Conservation (phyloP, 1,139 yeast species). For the Geotrichum europaeum region DNA sequence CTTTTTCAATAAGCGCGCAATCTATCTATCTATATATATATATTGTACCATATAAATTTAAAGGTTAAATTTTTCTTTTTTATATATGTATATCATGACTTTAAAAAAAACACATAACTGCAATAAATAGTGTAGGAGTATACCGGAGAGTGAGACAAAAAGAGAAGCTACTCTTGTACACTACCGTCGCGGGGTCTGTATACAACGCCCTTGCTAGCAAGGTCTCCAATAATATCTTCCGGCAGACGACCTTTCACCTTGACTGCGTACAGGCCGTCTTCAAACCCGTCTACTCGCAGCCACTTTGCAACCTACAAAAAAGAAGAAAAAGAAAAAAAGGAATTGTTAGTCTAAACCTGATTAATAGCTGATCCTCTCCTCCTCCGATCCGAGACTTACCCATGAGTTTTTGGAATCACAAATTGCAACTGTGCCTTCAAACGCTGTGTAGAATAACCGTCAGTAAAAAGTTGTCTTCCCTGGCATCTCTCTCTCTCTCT, state of each 20-base stretch:
- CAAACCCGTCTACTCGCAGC: slow-evolving; percentile 87
- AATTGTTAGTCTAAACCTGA: background rate
- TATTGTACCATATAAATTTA: background rate
- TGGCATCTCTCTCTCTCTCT: background rate
- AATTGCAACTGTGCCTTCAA: slow-evolving; percentile 90
- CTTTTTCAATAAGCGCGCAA: background rate
- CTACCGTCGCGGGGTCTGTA: slow-evolving; percentile 97
- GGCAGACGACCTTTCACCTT: slow-evolving; percentile 90
- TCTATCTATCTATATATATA: background rate
- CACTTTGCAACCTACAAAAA: slow-evolving; percentile 62
- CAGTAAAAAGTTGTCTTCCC: background rate
- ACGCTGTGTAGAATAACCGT: slow-evolving; percentile 38
- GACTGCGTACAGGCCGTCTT: slow-evolving; percentile 88
- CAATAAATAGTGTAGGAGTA: background rate
- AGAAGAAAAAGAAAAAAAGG: background rate
- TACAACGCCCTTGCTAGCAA: slow-evolving; percentile 65
- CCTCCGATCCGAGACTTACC: slow-evolving; percentile 39
- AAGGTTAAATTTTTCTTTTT: background rate
- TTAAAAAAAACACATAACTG: background rate
- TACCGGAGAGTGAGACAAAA: background rate
- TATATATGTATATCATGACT: background rate
- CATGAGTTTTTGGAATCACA: slow-evolving; percentile 84
- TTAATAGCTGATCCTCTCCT: background rate
- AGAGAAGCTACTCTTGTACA: slow-evolving; percentile 61
- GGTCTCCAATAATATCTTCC: slow-evolving; percentile 68